phyloP scores from a whole-genome alignment of 331 rosid genomes.

The Phaseolus coccineus region DNA sequence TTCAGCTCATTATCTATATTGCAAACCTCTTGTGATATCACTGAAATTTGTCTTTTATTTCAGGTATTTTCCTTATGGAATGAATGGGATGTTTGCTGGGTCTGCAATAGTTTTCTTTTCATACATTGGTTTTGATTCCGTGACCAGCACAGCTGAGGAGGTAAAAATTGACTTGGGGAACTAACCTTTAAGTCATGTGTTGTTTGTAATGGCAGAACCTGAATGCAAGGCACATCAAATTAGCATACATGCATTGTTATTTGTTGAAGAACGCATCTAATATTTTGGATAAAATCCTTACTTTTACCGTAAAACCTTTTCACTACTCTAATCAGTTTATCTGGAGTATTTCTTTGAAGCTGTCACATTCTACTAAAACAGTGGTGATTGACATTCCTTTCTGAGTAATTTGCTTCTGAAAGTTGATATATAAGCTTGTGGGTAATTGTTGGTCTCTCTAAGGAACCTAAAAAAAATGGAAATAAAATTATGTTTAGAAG shows the following conservation, averaged over 20 bases:
- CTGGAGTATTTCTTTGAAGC: constrained; percentile 23
- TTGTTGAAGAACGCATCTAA: constrained; percentile 7
- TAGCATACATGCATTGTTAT: constrained; percentile 1
- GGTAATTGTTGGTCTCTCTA: constrained; percentile 2
- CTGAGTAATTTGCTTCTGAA: not conserved
- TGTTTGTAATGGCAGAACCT: constrained; percentile 15
- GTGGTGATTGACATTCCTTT: not conserved
- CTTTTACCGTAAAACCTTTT: constrained; percentile 9
- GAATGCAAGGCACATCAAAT: constrained; percentile 23
- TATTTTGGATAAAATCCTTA: constrained; percentile 1
- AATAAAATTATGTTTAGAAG: constrained; percentile 4
- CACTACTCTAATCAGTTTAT: not conserved
- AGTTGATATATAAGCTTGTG: constrained; percentile 20
- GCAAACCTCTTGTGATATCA: constrained; percentile 14
- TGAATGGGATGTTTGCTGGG: constrained; percentile 85
- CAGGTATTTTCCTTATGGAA: constrained; percentile 90
- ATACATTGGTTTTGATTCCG: constrained; percentile 92
- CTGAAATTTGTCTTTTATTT: constrained; percentile 41
- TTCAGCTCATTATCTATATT: constrained; percentile 40
- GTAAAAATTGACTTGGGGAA: constrained; percentile 50
- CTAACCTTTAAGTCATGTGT: constrained; percentile 3
- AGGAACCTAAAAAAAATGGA: not conserved
- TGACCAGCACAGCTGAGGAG: constrained; percentile 94
- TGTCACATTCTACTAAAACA: constrained; percentile 19
- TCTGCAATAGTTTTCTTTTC: constrained; percentile 92